Percentiles rank a stretch among this genome's conserved stretches.
phyloP scores from a whole-genome alignment of 306 rosid genomes.

The Vigna reflexopilosa region DNA sequence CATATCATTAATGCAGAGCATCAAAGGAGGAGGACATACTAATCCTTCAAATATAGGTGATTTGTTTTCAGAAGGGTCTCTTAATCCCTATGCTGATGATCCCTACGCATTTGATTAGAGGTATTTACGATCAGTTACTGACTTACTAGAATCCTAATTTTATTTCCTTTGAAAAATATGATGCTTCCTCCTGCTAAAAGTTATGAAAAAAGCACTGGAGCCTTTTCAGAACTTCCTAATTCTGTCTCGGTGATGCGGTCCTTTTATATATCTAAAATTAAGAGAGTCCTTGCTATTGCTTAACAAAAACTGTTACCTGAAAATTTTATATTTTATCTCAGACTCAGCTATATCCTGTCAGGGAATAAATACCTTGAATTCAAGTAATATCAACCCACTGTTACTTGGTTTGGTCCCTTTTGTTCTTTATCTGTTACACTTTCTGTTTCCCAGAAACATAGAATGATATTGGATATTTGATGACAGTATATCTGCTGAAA shows the following conservation, averaged over 20 bases:
- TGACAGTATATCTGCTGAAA: not conserved
- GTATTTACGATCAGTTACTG: slow-evolving; percentile 54
- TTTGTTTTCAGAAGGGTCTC: slow-evolving; percentile 94
- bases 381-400: not conserved
- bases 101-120: slow-evolving; percentile 95
- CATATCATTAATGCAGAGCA: slow-evolving; percentile 53
- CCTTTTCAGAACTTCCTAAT: slow-evolving; percentile 13
- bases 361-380: slow-evolving; percentile 35
- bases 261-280: slow-evolving; percentile 18
- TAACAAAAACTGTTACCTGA: not conserved
- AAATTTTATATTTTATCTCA: slow-evolving; percentile 9
- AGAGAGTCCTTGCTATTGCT: slow-evolving; percentile 10
- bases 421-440: not conserved
- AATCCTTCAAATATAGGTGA: slow-evolving; percentile 86
- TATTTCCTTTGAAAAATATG: slow-evolving; percentile 13
- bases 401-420: not conserved
- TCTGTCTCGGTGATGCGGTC: slow-evolving; percentile 5
- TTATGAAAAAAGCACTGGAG: not conserved
- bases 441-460: not conserved
- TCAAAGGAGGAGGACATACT: slow-evolving; percentile 59
- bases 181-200: slow-evolving; percentile 31
- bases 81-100: slow-evolving; percentile 97
- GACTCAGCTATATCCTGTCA: not conserved
- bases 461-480: slow-evolving; percentile 18
- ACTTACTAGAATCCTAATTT: slow-evolving; percentile 15